Evolutionary conservation across 257 asterid genomes (phyloP).

Genomic region (Paulownia fortunei): DNA sequence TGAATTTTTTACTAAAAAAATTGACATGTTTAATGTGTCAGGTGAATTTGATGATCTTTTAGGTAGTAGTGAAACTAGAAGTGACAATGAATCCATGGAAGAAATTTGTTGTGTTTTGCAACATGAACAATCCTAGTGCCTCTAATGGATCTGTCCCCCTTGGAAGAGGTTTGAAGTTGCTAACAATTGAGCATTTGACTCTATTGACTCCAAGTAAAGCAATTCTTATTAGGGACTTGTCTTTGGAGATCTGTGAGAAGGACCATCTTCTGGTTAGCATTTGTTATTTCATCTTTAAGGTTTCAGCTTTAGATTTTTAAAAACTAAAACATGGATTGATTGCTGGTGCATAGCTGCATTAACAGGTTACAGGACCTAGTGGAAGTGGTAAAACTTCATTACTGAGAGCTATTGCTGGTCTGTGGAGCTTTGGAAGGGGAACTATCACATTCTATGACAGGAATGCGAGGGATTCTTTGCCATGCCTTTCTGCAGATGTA

Average conservation of each 20-base stretch:
- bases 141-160: constrained; percentile 62
- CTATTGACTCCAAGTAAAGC: constrained; percentile 74
- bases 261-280: constrained; percentile 77
- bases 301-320: constrained; percentile 24
- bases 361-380: constrained; percentile 95
- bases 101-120: constrained; percentile 57
- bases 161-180: constrained; percentile 46
- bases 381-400: constrained; percentile 96
- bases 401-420: constrained; percentile 87
- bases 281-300: constrained; percentile 25
- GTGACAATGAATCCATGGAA: constrained; percentile 45
- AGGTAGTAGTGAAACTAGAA: constrained; percentile 45
- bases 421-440: constrained; percentile 87
- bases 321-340: constrained; percentile 23
- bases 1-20: constrained; percentile 4
- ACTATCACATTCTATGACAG: constrained; percentile 60
- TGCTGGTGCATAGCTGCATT: constrained; percentile 42
- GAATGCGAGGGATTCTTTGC: constrained; percentile 36
- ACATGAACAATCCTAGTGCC: constrained; percentile 29
- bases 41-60: constrained; percentile 95
- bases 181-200: constrained; percentile 66
- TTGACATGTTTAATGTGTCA: constrained; percentile 40
- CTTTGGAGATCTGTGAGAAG: constrained; percentile 68
- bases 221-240: constrained; percentile 74
- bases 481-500: constrained; percentile 37